Base-by-base conservation (phyloP, 106 monocot species). In the Dioscorea zingiberensis region DNA sequence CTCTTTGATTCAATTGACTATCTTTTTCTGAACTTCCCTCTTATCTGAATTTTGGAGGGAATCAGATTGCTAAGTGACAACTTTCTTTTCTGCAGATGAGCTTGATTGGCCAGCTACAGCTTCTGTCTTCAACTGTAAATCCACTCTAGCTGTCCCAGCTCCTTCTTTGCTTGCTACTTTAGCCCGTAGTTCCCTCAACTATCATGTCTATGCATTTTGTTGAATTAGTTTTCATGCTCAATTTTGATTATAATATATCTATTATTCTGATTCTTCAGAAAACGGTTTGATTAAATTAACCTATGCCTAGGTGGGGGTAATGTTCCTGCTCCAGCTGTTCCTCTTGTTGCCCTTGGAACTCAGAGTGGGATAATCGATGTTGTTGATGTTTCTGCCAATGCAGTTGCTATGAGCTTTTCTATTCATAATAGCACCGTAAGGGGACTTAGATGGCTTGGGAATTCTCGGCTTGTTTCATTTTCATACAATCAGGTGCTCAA, bases 381-480 rank as follows among this genome's bases (percentile, higher is more conserved):
- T 18, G 74, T 98, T 76, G 98, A 98, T 86, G 88, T 98, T 61
- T 75, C 75, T 64, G 89, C 98, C 30, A 93, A 82, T 87, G 98
- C 86, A 21, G 84, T 98, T 51, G 82, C 98, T 29, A 77, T 72
- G 29, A 98, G 98, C 70, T 98, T 98, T 84, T 89, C 74, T 80
- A 84, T 86, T 76, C 98, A 98, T 59, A 82, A 25, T 84, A 82
- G 78, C 60, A 19, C 68, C 54, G 77, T 98, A n/a, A 89, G 76
- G 68, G 98, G 98, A 69, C 72, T 98, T 75, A 88, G 80, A 76
- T 98, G 98, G 98, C 98, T 98, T 72, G 98, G 98, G 58, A 98
- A 98, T 80, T 89, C 98, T 60, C 84, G 98, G 29, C 86, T 98
- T 71, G 88, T 98, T 62, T 89, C 98, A 29, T 98, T 98, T 72